Base-by-base conservation (phyloP, 495 filamentous ascomycete genomes). In the Margaritispora aquatica region DNA sequence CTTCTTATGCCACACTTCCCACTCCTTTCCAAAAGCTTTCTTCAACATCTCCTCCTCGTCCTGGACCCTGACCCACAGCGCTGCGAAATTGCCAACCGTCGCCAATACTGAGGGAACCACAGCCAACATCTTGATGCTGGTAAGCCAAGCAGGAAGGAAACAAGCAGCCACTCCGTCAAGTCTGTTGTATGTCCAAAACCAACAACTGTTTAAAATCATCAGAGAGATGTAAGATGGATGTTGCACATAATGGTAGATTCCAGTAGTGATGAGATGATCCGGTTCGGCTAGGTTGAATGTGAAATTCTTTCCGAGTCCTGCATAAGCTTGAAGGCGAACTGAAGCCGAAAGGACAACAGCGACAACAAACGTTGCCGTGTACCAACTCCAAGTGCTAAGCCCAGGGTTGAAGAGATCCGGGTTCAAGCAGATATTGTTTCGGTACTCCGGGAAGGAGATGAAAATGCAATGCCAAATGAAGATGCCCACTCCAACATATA, bases 151-250 rank as follows among this genome's bases (percentile, higher is more conserved):
- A 5, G 61, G 61, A 1, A 63, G 23, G 0, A 59, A 1, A 21
- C 61, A 63, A 5, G 51, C 61, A 7, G 41, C 11, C 10, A 38
- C 27, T 2, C 61, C 61, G 47, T 63, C 57, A 8, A 52, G 26
- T 21, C 56, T 55, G 22, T 22, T 5, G 1, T 55, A 13, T 8
- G 50, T 55, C 9, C 23, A 49, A n/a, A 26, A 15, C 27, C 22
- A 23, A 19, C 52, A 38, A n/a, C 26, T 4, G 22, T 23, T 5
- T 11, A 63, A 15, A 3, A 63, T 23, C 13, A 61, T 17, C 2
- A 71, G 26, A 0, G 73, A 74, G 1, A 72, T 71, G 31, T 80
- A 82, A 47, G 76, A 77, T 2, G 77, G 75, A 60, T 82, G 75
- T 56, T 77, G 77, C 13, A 80, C 61, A 59, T 71, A 77, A 15